Conservation (phyloP, 495 filamentous ascomycete species). For the Haplographium delicatum region DNA sequence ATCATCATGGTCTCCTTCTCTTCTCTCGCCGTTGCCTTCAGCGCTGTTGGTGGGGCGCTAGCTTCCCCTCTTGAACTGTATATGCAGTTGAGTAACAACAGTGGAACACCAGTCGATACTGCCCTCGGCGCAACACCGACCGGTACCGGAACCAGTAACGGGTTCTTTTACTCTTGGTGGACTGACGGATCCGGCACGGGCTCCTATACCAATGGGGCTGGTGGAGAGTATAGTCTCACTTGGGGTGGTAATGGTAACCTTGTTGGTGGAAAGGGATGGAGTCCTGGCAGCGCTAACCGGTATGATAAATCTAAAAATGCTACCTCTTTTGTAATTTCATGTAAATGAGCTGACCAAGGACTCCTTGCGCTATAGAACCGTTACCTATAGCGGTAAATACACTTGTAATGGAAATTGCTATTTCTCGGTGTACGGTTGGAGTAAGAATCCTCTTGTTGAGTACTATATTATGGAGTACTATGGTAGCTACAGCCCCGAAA, state of each 20-base stretch:
- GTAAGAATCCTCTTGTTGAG: constrained; percentile 50
- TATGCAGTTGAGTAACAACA: no score
- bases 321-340: constrained; percentile 45
- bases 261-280: constrained; percentile 47
- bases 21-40: no score
- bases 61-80: no score
- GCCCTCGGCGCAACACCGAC: no score
- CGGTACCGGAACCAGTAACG: constrained; percentile 5
- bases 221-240: constrained; percentile 50
- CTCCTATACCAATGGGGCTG: constrained; percentile 53
- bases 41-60: no score
- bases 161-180: constrained; percentile 57
- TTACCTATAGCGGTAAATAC: constrained; percentile 44
- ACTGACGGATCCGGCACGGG: constrained; percentile 50
- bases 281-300: constrained; percentile 7
- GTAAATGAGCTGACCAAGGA: neutral
- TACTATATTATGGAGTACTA: constrained; percentile 56
- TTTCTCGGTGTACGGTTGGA: constrained; percentile 58
- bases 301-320: no score
- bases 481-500: constrained; percentile 47
- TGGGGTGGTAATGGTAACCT: constrained; percentile 60
- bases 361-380: neutral
- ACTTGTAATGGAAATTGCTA: constrained; percentile 42
- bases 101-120: no score
- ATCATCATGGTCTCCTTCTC: no score